These are phyloP conservation scores for Aspergillus tanneri DNA, from an alignment of 2,329 filamentous ascomycete species.

Conservation along the genomic window DNA sequence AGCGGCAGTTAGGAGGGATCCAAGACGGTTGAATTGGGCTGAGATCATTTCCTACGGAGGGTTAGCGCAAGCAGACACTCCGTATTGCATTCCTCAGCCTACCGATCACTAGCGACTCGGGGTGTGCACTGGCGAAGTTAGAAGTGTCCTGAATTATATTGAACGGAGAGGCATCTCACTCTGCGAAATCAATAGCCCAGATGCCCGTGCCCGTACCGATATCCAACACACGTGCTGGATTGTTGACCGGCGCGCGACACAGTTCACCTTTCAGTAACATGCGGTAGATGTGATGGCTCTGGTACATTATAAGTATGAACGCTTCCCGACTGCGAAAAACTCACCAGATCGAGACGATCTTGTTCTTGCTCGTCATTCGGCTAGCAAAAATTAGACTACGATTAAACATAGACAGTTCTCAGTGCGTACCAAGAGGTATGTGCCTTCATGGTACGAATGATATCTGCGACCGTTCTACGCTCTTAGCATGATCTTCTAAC, in stretches of 20 bases:
- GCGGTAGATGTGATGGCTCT: constrained; percentile 37
- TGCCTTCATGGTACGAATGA: constrained; percentile 33
- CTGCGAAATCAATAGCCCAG: constrained; percentile 41
- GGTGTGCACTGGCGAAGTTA: constrained; percentile 22
- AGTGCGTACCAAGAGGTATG: constrained; percentile 29
- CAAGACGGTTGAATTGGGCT: constrained; percentile 35
- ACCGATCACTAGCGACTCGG: constrained; percentile 33
- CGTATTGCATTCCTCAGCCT: too few species aligned
- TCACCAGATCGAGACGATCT: constrained; percentile 36
- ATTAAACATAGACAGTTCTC: not conserved
- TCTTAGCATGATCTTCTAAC: too few species aligned
- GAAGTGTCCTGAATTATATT: too few species aligned
- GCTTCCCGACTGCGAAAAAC: constrained; percentile 3
- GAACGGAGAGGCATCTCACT: constrained; percentile 22
- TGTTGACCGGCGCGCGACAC: constrained; percentile 26
- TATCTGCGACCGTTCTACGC: constrained; percentile 33
- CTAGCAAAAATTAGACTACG: constrained; percentile 9
- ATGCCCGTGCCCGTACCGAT: constrained; percentile 40
- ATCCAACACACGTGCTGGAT: constrained; percentile 32
- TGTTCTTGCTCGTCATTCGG: constrained; percentile 39
- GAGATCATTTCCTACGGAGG: constrained; percentile 28
- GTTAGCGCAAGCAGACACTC: too few species aligned
- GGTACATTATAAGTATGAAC: not conserved
- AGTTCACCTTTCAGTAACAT: constrained; percentile 35
- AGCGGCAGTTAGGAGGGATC: constrained; percentile 37